Evolutionary conservation across 768 basidiomycete species (phyloP), one percentile per base, ranked within the genome.

Genomic region (Tephrocybe sp.): DNA sequence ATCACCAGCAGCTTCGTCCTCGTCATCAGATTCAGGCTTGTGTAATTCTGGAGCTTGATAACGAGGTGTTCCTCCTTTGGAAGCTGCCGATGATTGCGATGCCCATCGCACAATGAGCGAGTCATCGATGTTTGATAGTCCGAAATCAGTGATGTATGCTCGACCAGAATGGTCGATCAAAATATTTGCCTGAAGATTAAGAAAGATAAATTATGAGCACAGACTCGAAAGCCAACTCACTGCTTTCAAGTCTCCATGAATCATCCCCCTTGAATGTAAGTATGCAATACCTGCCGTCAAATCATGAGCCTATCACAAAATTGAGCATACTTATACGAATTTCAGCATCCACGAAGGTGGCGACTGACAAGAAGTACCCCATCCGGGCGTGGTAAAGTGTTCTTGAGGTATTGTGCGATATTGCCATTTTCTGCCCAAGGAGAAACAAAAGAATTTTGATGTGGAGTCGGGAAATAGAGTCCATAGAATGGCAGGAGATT

Each of bases 81-180:
- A 46, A 3, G 26, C 26, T 9, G 23, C 45, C 3, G 30, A 21
- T 3, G 45, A 46, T 18, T 46, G 45, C 26, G 45, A 32, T 17
- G 45, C 12, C 45, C 45, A 46, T 8, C 17, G 45, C 20, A 46
- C 6, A 9, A 46, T 46, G n/a, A 10, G n/a, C 4, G 45, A 15
- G 20, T 46, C 45, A n/a, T 26, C 12, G 8, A 46, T 23, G 18
- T 26, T 20, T 10, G 45, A 46, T 9, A 46, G 25, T 18, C 45
- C 45, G 32, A 46, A 46, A 24, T 46, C 45, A 14, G 45, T 24
- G 20, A 46, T 12, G 45, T 32, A 34, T 11, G 45, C 45, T 20
- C 45, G 14, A 14, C 45, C 32, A 34, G n/a, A 46, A 11, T n/a
- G 4, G 30, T 46, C 21, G 3, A 46, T 32, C 5, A 46, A 32